Evolutionary conservation across 352 stramenopile genomes (phyloP).

Genomic region (Paralagenidium karlingii): DNA sequence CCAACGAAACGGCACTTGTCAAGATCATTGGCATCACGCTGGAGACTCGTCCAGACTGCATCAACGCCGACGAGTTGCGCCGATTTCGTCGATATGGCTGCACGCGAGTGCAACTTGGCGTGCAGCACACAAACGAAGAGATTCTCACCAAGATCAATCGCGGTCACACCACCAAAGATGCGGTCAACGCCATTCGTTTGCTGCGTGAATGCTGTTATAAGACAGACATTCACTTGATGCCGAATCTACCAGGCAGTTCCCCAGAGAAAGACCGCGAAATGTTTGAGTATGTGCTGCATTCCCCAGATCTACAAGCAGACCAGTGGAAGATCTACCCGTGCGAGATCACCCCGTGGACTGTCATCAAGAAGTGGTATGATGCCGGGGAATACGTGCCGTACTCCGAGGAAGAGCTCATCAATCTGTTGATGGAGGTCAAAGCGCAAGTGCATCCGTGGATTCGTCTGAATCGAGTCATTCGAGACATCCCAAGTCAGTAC

Average conservation of each 20-base stretch:
- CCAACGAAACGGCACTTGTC: slow-evolving; percentile 73
- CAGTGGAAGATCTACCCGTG: slow-evolving; percentile 95
- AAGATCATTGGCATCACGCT: slow-evolving; percentile 88
- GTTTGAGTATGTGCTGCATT: slow-evolving; percentile 85
- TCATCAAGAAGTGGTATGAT: slow-evolving; percentile 88
- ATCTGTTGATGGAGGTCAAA: slow-evolving; percentile 86
- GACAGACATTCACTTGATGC: slow-evolving; percentile 90
- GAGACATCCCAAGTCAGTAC: slow-evolving; percentile 90
- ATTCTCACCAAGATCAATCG: slow-evolving; percentile 89
- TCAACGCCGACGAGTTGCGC: slow-evolving; percentile 78
- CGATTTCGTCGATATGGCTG: slow-evolving; percentile 73
- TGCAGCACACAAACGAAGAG: slow-evolving; percentile 87
- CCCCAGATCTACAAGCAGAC: slow-evolving; percentile 84
- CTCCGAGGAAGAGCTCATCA: slow-evolving; percentile 73
- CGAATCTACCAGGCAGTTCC: slow-evolving; percentile 80
- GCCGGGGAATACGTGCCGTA: slow-evolving; percentile 84
- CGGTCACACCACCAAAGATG: slow-evolving; percentile 63
- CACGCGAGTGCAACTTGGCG: slow-evolving; percentile 83
- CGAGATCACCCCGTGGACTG: slow-evolving; percentile 85
- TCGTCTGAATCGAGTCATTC: slow-evolving; percentile 88
- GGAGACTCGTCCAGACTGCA: slow-evolving; percentile 85
- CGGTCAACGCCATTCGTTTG: slow-evolving; percentile 60
- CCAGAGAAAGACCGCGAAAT: slow-evolving; percentile 77
- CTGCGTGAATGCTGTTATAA: slow-evolving; percentile 91
- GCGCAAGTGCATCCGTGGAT: slow-evolving; percentile 89